Evolutionary conservation across 495 filamentous ascomycete genomes (phyloP).

Genomic region (Penicillium cinerascens): DNA sequence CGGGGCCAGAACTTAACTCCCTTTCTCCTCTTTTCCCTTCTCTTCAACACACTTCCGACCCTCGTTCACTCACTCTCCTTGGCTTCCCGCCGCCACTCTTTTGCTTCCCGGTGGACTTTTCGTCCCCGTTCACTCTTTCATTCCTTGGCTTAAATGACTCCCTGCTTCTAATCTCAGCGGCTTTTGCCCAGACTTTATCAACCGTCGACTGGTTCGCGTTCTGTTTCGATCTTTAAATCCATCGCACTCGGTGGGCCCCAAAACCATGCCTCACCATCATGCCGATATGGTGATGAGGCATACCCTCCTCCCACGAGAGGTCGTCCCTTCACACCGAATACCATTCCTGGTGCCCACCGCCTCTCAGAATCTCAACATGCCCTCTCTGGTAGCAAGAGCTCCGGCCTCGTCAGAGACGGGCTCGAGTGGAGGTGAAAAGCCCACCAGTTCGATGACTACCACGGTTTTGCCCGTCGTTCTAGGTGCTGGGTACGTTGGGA

Average conservation of each 20-base stretch:
- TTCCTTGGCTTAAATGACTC: conserved; percentile 14
- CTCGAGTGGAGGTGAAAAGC: conserved; percentile 27
- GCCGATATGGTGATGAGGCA: conserved; percentile 23
- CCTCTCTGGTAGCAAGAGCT: conserved; percentile 31
- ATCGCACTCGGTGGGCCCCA: not conserved
- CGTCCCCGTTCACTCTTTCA: conserved; percentile 34
- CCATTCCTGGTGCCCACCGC: conserved; percentile 20
- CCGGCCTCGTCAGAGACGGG: conserved; percentile 13
- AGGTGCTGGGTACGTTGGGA: conserved; percentile 70
- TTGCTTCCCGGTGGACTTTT: conserved; percentile 21
- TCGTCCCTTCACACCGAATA: conserved; percentile 25
- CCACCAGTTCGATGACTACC: conserved; percentile 51
- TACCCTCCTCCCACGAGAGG: conserved; percentile 24
- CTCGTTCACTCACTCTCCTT: conserved; percentile 22
- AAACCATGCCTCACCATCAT: conserved; percentile 36
- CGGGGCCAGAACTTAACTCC: conserved; percentile 9
- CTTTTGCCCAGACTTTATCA: conserved; percentile 3
- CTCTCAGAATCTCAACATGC: conserved; percentile 5
- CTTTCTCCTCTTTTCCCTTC: conserved; percentile 24
- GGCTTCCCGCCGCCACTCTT: conserved; percentile 33
- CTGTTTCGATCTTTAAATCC: not conserved
- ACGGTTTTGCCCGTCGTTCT: conserved; percentile 73
- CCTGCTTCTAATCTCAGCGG: conserved; percentile 11
- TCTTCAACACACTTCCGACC: conserved; percentile 12
- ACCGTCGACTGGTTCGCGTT: conserved; percentile 6